Conservation (phyloP, 1,284 basidiomycete genomes). For the Papiliotrema laurentii region DNA sequence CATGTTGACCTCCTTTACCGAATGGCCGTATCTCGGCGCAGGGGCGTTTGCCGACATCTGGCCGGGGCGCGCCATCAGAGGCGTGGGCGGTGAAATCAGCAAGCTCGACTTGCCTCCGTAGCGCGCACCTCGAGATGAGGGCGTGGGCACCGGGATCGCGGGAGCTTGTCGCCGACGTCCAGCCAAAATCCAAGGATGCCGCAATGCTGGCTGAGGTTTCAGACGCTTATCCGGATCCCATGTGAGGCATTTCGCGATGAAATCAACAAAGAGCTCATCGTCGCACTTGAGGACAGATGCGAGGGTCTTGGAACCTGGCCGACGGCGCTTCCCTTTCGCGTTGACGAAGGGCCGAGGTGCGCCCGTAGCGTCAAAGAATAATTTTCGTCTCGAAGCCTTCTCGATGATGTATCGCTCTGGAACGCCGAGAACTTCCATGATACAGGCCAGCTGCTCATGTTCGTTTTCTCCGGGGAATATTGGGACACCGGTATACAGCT, state of each 20-base stretch:
- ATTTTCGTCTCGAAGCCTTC: constrained; percentile 83
- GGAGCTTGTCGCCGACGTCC: constrained; percentile 50
- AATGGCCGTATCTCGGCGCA: background rate
- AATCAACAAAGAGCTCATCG: constrained; percentile 56
- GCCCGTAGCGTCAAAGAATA: constrained; percentile 96
- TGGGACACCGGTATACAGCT: constrained; percentile 97
- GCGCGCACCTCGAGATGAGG: background rate
- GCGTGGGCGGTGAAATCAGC: constrained; percentile 43
- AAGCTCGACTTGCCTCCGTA: constrained; percentile 10
- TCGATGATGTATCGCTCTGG: constrained; percentile 95
- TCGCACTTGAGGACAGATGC: constrained; percentile 83
- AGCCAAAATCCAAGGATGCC: constrained; percentile 80
- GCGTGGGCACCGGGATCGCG: constrained; percentile 1
- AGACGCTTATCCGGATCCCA: constrained; percentile 97
- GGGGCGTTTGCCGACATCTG: background rate
- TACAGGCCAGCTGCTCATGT: constrained; percentile 96
- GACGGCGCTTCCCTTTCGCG: constrained; percentile 87
- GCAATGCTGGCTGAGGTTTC: constrained; percentile 87
- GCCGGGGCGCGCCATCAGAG: constrained; percentile 32
- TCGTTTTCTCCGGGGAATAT: constrained; percentile 99
- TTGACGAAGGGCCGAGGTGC: constrained; percentile 90
- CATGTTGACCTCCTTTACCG: background rate
- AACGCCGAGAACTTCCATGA: constrained; percentile 97
- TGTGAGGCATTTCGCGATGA: constrained; percentile 89
- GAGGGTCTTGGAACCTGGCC: constrained; percentile 85